Conservation (phyloP, 306 rosid species). For the Herpetospermum pedunculosum region DNA sequence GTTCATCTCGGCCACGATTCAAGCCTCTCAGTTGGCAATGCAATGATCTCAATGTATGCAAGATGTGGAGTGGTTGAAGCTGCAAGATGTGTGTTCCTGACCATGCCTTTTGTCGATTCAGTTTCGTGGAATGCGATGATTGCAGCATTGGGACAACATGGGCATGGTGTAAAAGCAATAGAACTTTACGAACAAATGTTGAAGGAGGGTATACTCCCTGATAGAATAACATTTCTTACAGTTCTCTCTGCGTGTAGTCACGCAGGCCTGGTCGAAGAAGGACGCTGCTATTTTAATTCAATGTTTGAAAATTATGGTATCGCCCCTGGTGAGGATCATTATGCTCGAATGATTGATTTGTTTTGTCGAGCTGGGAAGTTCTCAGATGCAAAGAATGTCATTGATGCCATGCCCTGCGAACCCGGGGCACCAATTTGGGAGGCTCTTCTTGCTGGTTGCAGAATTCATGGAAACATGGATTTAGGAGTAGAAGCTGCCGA, state of each 20-base stretch:
- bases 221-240: conserved; percentile 10
- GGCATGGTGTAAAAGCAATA: conserved; percentile 10
- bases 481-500: conserved; percentile 9
- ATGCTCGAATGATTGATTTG: conserved; percentile 13
- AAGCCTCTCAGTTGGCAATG: conserved; percentile 16
- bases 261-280: conserved; percentile 11
- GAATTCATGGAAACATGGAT: conserved; percentile 13
- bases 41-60: conserved; percentile 16
- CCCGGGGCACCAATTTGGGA: conserved; percentile 12
- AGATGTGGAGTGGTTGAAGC: conserved; percentile 17
- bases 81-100: conserved; percentile 4
- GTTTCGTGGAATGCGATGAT: conserved; percentile 17
- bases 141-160: conserved; percentile 16
- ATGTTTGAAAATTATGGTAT: conserved; percentile 4
- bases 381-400: conserved; percentile 8
- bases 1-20: conserved; percentile 9
- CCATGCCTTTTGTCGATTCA: conserved; percentile 13
- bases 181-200: conserved; percentile 12
- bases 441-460: conserved; percentile 15
- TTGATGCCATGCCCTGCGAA: conserved; percentile 10
- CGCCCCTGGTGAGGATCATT: conserved; percentile 13
- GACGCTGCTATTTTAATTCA: conserved; percentile 5
- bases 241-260: conserved; percentile 15
- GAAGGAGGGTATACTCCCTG: conserved; percentile 8
- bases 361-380: conserved; percentile 14